Evolutionary conservation across 2,329 filamentous ascomycete species (phyloP).

Genomic region (Colletotrichum chlorophyti): DNA sequence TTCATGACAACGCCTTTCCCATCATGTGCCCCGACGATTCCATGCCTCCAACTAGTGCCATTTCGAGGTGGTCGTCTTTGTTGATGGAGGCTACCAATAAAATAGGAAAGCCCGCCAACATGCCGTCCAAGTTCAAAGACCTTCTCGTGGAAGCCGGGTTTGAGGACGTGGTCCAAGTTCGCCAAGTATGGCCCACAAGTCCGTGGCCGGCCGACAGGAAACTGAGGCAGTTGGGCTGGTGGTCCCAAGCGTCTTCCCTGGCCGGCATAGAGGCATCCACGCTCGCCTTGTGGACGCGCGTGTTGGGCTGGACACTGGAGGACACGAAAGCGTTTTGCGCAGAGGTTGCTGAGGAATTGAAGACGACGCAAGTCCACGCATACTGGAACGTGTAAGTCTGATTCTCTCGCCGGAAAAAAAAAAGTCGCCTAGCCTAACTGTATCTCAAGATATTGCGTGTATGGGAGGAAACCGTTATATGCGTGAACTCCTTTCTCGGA

Average conservation of each 20-base stretch:
- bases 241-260: conserved; percentile 25
- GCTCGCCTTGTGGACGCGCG: conserved; percentile 41
- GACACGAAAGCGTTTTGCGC: conserved; percentile 23
- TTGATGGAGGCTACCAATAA: conserved; percentile 39
- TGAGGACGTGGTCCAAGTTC: conserved; percentile 37
- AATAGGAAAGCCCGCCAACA: conserved; percentile 37
- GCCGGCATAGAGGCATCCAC: conserved; percentile 36
- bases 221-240: conserved; percentile 42
- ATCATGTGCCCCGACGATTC: conserved; percentile 40
- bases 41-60: conserved; percentile 34
- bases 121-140: conserved; percentile 34
- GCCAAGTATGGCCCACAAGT: conserved; percentile 42
- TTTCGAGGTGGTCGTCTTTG: conserved; percentile 37
- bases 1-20: conserved; percentile 37
- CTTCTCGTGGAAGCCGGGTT: conserved; percentile 40
- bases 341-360: too few relatives aligned
- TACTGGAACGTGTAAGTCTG: conserved; percentile 10
- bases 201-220: conserved; percentile 42
- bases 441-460: conserved; percentile 8
- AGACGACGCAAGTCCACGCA: not conserved
- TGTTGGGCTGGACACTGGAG: conserved; percentile 39
- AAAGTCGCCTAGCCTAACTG: too few relatives aligned
- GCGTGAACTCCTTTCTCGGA: too few relatives aligned
- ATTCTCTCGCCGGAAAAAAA: too few relatives aligned
- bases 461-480: conserved; percentile 12